Conservation (phyloP, 1,139 yeast genomes). For the Sugiyamaella pinicola region DNA sequence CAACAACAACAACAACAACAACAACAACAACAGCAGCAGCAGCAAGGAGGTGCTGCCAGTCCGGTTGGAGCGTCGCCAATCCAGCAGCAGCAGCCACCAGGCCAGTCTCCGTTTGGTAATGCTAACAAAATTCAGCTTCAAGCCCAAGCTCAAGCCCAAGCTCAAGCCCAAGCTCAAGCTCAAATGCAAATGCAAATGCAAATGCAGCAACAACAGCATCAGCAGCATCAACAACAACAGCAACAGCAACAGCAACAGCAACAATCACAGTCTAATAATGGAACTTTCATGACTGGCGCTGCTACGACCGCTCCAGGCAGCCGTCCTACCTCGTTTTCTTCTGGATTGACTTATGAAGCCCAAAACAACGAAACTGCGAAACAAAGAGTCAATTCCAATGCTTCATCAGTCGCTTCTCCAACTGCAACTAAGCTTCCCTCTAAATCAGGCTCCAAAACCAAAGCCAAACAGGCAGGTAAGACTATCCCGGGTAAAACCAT, state of each 20-base stretch:
- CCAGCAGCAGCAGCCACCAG: conserved; percentile 26
- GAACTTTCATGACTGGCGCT: conserved; percentile 12
- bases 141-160: conserved; percentile 20
- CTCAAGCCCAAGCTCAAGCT: conserved; percentile 5
- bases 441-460: conserved; percentile 15
- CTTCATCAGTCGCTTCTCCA: conserved; percentile 13
- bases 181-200: conserved; percentile 23
- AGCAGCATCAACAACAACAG: conserved; percentile 23
- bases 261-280: conserved; percentile 15
- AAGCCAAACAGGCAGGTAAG: conserved; percentile 20
- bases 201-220: conserved; percentile 26
- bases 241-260: conserved; percentile 23
- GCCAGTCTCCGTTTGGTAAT: conserved; percentile 14
- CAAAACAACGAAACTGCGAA: background rate
- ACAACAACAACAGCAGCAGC: conserved; percentile 27
- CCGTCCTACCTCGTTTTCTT: conserved; percentile 12
- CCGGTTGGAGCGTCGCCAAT: conserved; percentile 13
- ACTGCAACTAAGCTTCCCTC: conserved; percentile 5
- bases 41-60: conserved; percentile 20
- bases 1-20: conserved; percentile 26
- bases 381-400: background rate
- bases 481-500: conserved; percentile 18
- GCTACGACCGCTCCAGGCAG: background rate
- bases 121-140: conserved; percentile 25
- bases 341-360: conserved; percentile 9